Conservation (phyloP, 2,329 filamentous ascomycete species). For the Monosporascus sp. region DNA sequence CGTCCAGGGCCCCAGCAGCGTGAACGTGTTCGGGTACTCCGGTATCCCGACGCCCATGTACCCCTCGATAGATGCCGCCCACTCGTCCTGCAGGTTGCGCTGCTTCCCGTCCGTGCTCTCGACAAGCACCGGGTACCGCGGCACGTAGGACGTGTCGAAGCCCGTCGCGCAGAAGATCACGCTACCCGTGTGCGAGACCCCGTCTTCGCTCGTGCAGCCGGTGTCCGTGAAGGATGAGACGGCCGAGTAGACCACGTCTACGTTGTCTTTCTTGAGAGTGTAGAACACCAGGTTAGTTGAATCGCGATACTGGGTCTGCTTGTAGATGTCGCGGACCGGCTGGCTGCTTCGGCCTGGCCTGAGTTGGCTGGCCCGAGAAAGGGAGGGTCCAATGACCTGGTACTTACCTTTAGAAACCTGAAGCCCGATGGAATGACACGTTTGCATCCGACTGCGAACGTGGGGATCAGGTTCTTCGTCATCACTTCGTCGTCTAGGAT, state of each 20-base stretch:
- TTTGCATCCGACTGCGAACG: conserved; percentile 32
- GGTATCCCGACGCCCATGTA: conserved; percentile 26
- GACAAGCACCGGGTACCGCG: conserved; percentile 37
- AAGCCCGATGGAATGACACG: conserved; percentile 36
- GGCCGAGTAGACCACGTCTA: conserved; percentile 32
- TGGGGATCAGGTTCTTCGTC: conserved; percentile 15
- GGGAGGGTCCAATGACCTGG: no score
- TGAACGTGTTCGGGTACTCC: conserved; percentile 23
- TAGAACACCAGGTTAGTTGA: not conserved
- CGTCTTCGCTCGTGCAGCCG: conserved; percentile 22
- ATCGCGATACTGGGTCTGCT: no score
- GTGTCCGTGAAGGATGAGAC: conserved; percentile 24
- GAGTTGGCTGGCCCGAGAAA: no score
- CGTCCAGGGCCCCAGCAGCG: conserved; percentile 35
- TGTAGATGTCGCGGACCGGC: no score
- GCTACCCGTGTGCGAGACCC: conserved; percentile 21
- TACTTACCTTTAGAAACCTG: conserved; percentile 30
- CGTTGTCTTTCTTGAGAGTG: conserved; percentile 33
- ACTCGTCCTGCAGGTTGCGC: conserved; percentile 18
- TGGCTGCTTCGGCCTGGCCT: no score
- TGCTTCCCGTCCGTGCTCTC: conserved; percentile 16
- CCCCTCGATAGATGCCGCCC: conserved; percentile 15
- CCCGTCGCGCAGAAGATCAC: conserved; percentile 24
- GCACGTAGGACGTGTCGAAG: conserved; percentile 14
- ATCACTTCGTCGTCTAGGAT: conserved; percentile 6